Base-by-base conservation (phyloP, 768 basidiomycete species). In the Amanita exitialis region DNA sequence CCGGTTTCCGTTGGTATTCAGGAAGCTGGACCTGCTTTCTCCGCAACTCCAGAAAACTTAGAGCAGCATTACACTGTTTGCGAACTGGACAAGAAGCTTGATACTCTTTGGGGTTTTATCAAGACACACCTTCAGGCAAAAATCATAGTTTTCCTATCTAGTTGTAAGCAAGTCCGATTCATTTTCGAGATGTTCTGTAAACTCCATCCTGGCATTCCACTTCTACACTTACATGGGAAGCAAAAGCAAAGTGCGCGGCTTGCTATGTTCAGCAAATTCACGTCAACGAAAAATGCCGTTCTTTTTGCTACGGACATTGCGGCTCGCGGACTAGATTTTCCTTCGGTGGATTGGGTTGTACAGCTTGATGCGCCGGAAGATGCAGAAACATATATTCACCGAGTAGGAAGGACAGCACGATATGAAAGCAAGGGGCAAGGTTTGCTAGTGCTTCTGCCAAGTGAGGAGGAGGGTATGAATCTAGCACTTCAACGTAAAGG, bases 361-460 rank as follows among this genome's bases (percentile, higher is more conserved):
- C 95, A 99, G 63, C 70, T 93, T 10, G 95, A 99, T 64, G 90
- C 90, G 2, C 95, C 95, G 0, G 95, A 99, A 67, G 95, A 99
- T 60, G 91, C 86, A 4, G 93, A 96, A 44, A 99, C 93, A 9
- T 97, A 99, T 64, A 91, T 99, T 36, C 95, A 99, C 64, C 83
- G 95, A 27, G 94, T 99, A 2, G 95, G 95, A 0, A 77, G 95
- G 42, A 99, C 95, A 13, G 95, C 95, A 41, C 73, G 95, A 44
- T 97, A 98, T 61, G 85, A 94, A 62, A 86, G 86, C 54, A 82
- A 85, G 28, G 96, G 96, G 0, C 90, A 91, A 61, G 86, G 81
- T 0, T 66, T 98, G 32, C 65, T 96, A 57, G 72, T 99, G 51
- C 66, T 98, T 13, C 64, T 86, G 58, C 95, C 95, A 2, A 91